A percentile compares a stretch with the other conserved stretches of the same genome.
These are phyloP conservation scores for Nannochloropsis gaditana DNA, from an alignment of 108 stramenopile genomes.

Conservation along the genomic window DNA sequence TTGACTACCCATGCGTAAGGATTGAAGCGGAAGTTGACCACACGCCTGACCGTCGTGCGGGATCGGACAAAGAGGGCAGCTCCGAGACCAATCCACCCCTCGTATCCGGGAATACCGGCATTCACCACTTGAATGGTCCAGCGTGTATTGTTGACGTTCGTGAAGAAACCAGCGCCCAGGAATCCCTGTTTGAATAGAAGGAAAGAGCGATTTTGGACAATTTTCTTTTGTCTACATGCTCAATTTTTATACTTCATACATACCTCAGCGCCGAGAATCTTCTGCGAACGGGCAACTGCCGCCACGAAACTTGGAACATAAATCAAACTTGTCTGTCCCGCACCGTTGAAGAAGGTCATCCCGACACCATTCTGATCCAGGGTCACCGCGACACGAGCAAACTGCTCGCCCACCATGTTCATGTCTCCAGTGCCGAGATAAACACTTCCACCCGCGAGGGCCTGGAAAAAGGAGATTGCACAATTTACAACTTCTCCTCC, in stretches of 20 bases:
- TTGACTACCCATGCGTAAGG: not conserved
- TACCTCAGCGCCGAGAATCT: not conserved
- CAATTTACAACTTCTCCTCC: not conserved
- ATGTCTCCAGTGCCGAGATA: not conserved
- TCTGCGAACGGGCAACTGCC: not conserved
- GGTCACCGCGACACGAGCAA: not conserved
- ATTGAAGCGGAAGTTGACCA: not conserved
- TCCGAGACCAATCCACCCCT: not conserved
- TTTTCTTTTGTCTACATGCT: no score
- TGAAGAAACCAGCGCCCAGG: not conserved
- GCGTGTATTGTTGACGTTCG: not conserved
- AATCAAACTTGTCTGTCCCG: not conserved
- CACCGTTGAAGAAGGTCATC: not conserved
- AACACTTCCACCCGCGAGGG: not conserved
- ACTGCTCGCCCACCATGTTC: not conserved
- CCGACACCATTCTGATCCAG: conserved; percentile 5
- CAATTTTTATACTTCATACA: no score
- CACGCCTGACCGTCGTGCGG: not conserved
- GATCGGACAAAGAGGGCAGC: not conserved
- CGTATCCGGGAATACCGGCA: not conserved
- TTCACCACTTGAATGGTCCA: not conserved
- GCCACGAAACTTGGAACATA: not conserved
- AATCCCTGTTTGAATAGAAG: not conserved
- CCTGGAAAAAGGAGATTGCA: not conserved
- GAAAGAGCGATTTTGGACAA: no score